These are phyloP conservation scores for Globisporangium nagaii DNA, from an alignment of 352 stramenopile species.

Conservation along the genomic window DNA sequence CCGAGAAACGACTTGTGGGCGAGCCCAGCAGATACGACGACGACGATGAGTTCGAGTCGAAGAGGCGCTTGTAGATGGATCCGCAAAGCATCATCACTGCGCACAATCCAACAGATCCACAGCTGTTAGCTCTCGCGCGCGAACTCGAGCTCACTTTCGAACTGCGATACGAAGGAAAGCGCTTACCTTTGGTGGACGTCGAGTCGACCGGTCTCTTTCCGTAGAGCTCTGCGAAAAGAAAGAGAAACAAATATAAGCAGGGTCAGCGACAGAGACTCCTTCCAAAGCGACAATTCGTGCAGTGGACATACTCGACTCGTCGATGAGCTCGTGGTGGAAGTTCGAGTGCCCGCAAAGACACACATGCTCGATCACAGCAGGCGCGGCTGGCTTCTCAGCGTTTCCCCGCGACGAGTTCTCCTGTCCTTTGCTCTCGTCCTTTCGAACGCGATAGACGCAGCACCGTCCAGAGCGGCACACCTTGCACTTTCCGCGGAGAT, in stretches of 20 bases:
- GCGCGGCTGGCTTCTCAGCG: conserved; percentile 22
- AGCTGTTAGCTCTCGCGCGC: neutral
- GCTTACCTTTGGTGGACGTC: conserved; percentile 54
- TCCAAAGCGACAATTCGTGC: neutral
- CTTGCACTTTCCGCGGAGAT: conserved; percentile 71
- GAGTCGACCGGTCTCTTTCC: conserved; percentile 55
- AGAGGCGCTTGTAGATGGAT: conserved; percentile 67
- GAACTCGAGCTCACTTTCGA: too few species aligned
- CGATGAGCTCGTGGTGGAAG: conserved; percentile 68
- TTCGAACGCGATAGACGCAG: conserved; percentile 45
- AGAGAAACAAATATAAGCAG: neutral
- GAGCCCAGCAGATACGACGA: conserved; percentile 43
- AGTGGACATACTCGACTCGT: conserved; percentile 57
- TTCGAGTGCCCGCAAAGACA: conserved; percentile 75
- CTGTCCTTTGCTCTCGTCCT: conserved; percentile 21
- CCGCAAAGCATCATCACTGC: conserved; percentile 66
- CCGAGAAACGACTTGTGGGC: conserved; percentile 40
- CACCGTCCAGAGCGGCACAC: conserved; percentile 62
- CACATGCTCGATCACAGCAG: conserved; percentile 22
- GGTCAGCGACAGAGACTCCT: conserved; percentile 5
- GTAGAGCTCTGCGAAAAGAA: conserved; percentile 39
- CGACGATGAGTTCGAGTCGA: conserved; percentile 45
- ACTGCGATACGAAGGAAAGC: too few species aligned
- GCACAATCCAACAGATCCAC: conserved; percentile 3
- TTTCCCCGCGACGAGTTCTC: conserved; percentile 4